Conservation (phyloP, 768 basidiomycete species). For the Kwoniella sp. region DNA sequence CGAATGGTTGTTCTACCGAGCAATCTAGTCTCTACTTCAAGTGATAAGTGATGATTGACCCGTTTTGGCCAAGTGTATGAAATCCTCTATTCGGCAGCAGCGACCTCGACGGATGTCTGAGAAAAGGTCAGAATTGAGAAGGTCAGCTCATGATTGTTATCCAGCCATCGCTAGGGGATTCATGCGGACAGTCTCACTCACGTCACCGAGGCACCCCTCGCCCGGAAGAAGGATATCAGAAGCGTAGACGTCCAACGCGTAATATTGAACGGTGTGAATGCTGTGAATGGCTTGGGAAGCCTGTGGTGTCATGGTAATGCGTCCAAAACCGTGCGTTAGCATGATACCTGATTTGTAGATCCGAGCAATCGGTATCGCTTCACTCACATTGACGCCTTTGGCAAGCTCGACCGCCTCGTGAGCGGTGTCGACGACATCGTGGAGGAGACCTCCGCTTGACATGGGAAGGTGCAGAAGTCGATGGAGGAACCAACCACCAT, state of each 20-base stretch:
- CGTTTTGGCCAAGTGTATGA: neutral
- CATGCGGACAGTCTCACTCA: conserved; percentile 8
- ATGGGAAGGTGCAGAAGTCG: conserved; percentile 30
- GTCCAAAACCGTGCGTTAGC: no score
- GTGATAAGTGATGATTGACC: no score
- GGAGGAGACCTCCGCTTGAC: conserved; percentile 18
- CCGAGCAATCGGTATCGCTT: neutral
- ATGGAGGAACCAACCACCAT: conserved; percentile 33
- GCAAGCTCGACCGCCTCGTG: conserved; percentile 31
- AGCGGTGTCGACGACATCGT: conserved; percentile 31
- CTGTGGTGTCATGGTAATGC: neutral
- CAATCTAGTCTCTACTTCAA: no score
- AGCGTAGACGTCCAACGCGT: conserved; percentile 35
- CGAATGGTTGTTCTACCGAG: no score
- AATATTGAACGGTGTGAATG: conserved; percentile 36
- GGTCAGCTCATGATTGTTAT: neutral
- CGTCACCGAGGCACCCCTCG: conserved; percentile 31
- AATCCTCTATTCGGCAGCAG: neutral
- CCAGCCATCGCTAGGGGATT: neutral
- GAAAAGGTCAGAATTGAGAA: neutral
- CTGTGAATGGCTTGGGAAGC: conserved; percentile 18
- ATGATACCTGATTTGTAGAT: no score
- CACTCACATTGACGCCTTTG: conserved; percentile 27
- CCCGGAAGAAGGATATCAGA: conserved; percentile 30
- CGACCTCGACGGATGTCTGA: conserved; percentile 6